Evolutionary conservation across 2,329 filamentous ascomycete genomes (phyloP), one percentile per base, ranked within the genome.

Genomic region (Calonectria pteridis): DNA sequence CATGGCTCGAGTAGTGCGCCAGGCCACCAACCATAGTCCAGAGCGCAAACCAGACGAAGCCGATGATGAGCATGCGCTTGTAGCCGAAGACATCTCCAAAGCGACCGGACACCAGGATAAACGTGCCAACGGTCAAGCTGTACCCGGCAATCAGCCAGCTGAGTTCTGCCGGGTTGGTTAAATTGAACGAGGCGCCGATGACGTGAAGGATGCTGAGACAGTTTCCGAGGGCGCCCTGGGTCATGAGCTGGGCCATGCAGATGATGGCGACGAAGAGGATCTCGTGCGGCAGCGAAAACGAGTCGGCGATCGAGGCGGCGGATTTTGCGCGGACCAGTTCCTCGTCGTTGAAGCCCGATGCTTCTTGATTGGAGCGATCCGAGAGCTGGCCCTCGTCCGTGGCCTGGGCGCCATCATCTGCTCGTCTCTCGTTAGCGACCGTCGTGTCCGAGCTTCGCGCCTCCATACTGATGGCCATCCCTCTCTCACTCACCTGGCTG

Each of bases 61-160:
- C 91, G 1, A 84, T 77, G 10, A 92, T 77, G 43, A 93, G 87
- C 43, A 91, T 81, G 6, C 81, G 84, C 78, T 90, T 90, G 81
- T 92, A 87, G 0, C 91, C 91, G 72, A 89, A 91, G 0, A 89
- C 81, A 51, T 91, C 89, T 3, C 91, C 91, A 4, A 93, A 80
- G 0, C 91, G 86, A 4, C 90, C 90, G 3, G 87, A 88, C 2
- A 90, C 83, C 3, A 93, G 84, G 37, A 92, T 88, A 76, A 92
- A 92, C 0, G 90, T 89, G 23, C 70, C 70, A 9, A 72, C 70
- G 3, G 70, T 72, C 29, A 72, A 49, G 18, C 70, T 72, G 18
- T 72, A 72, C 3, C 70, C 70, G 11, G 70, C 90, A 14, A 90
- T 85, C 59, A 89, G 87, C 90, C 91, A 92, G 59, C 77, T 79